phyloP scores from a whole-genome alignment of 768 basidiomycete species.

The Boletus coccyginus region DNA sequence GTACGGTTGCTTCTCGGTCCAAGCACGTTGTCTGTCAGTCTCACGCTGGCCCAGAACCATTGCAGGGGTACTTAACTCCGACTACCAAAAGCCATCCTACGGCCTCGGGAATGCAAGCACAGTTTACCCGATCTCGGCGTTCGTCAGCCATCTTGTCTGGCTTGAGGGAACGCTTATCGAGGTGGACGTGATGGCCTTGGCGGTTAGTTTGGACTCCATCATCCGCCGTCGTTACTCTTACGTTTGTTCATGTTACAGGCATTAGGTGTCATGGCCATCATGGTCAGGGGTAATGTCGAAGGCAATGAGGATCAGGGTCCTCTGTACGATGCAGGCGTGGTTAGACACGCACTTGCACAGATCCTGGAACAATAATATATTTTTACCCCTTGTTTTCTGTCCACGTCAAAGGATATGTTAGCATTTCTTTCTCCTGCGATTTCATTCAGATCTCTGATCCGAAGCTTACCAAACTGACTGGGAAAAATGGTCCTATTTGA shows the following conservation, averaged over 20 bases:
- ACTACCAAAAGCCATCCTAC: conserved; percentile 47
- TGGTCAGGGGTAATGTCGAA: conserved; percentile 36
- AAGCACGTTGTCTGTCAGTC: conserved; percentile 1
- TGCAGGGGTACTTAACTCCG: conserved; percentile 61
- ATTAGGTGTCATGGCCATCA: conserved; percentile 59
- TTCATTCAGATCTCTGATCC: neutral
- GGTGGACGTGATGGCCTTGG: conserved; percentile 60
- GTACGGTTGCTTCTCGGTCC: conserved; percentile 15
- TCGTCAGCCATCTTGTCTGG: conserved; percentile 83
- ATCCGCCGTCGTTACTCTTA: neutral
- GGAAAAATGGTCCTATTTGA: neutral
- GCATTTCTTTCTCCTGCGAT: conserved; percentile 6
- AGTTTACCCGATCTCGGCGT: conserved; percentile 72
- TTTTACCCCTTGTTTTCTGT: neutral
- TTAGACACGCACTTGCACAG: conserved; percentile 42
- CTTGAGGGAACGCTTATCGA: conserved; percentile 59
- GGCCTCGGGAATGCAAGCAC: conserved; percentile 60
- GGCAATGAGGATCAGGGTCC: conserved; percentile 25
- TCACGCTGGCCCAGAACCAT: conserved; percentile 51
- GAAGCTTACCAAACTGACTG: neutral
- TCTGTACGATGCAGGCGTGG: conserved; percentile 45
- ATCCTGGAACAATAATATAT: conserved; percentile 21
- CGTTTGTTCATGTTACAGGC: conserved; percentile 33
- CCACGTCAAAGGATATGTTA: neutral
- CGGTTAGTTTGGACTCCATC: conserved; percentile 42